A percentile compares a stretch with the other conserved stretches of the same genome.
These are phyloP conservation scores for Candida xiaguanensis DNA, from an alignment of 805 yeast genomes.

Conservation along the genomic window DNA sequence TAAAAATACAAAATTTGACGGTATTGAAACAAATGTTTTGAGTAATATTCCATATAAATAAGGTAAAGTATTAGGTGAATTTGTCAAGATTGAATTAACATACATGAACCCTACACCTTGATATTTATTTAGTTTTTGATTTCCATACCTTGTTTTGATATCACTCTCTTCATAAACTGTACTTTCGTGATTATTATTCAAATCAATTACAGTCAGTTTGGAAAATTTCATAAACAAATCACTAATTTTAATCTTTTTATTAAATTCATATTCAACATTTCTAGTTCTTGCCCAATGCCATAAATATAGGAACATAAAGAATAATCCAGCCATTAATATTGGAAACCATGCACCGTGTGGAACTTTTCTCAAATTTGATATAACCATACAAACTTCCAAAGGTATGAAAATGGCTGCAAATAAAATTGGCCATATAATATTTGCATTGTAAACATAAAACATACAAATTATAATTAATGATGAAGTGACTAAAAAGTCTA, in stretches of 20 bases:
- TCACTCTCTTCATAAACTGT: neutral
- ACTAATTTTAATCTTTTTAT: conserved; percentile 26
- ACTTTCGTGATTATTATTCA: conserved; percentile 6
- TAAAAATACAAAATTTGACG: conserved; percentile 42
- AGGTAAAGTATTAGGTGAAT: conserved; percentile 46
- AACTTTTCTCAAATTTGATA: conserved; percentile 49
- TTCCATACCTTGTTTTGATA: conserved; percentile 18
- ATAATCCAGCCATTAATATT: conserved; percentile 39
- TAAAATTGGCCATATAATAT: conserved; percentile 29
- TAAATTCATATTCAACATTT: conserved; percentile 36
- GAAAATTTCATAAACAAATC: conserved; percentile 28
- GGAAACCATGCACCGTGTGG: conserved; percentile 66
- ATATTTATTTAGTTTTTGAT: conserved; percentile 16
- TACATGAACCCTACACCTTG: conserved; percentile 43
- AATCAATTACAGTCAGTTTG: conserved; percentile 1
- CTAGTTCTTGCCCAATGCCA: conserved; percentile 49
- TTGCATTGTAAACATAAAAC: conserved; percentile 38
- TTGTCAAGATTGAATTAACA: conserved; percentile 31
- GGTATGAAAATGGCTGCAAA: conserved; percentile 42
- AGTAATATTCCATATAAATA: conserved; percentile 34
- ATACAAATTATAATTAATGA: conserved; percentile 42
- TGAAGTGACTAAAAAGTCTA: conserved; percentile 54
- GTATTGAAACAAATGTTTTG: conserved; percentile 40
- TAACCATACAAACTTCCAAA: conserved; percentile 43
- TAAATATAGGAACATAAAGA: conserved; percentile 32